Conservation (phyloP, 257 asterid species). For the Solanum piurae region DNA sequence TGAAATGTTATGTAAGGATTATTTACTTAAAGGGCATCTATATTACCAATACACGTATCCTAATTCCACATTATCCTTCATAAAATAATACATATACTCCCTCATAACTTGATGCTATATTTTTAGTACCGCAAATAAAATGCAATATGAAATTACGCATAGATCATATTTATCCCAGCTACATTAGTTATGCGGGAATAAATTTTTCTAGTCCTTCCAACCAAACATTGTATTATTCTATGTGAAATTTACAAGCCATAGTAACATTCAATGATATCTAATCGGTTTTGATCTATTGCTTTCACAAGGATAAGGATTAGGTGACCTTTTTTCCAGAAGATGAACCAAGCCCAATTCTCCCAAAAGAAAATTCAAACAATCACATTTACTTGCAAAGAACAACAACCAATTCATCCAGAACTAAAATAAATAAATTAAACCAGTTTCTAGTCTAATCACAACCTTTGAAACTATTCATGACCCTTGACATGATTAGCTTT, state of each 20-base stretch:
- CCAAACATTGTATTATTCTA: neutral
- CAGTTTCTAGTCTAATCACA: neutral
- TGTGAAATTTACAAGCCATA: neutral
- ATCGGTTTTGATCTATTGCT: neutral
- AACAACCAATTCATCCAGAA: neutral
- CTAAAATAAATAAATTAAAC: neutral
- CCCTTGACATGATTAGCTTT: neutral
- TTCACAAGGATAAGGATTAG: neutral
- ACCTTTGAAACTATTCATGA: neutral
- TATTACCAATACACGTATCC: neutral
- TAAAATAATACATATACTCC: neutral
- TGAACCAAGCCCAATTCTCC: neutral
- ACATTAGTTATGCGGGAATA: neutral
- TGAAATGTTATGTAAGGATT: neutral
- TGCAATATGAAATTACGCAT: neutral
- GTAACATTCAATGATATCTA: neutral
- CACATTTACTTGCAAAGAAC: neutral
- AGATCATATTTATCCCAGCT: neutral
- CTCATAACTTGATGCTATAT: neutral
- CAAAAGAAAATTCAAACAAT: neutral
- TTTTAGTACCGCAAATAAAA: neutral
- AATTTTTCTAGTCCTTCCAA: neutral
- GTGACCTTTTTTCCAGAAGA: neutral
- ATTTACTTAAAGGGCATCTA: neutral
- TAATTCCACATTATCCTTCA: neutral